Base-by-base conservation (phyloP, 179 eudicot genomes). In the Camellia oleifera region DNA sequence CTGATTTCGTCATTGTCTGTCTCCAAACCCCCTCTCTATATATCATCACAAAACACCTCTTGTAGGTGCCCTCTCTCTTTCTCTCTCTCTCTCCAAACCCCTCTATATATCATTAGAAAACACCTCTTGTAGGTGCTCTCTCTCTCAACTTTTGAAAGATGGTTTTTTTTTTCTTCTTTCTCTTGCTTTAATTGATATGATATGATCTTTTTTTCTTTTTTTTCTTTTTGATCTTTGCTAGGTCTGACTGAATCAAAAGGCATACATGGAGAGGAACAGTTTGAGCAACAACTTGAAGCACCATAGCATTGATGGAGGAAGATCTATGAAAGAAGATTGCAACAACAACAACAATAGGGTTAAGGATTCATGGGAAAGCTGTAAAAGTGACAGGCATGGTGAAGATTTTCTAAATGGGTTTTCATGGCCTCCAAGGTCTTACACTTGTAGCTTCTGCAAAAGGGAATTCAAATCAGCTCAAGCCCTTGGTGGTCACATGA, bases 401-500 rank as follows among this genome's bases (percentile, higher is more conserved):
- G 86, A 69, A 69, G 86, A 83, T 66, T 58, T 81, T 2, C 56
- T 82, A 3, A 81, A 79, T 69, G 84, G 82, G 76, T 84, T 86
- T 77, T 71, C 89, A 82, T 92, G 96, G 96, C 92, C 94, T 13
- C 97, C 94, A 82, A 92, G 93, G 77, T 86, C 88, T 77, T 90
- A 93, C 77, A 76, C 87, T 42, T 94, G 99, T 84, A 85, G 72
- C 74, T 96, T 89, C 23, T 94, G 99, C 86, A 94, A 96, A 78
- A 94, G 99, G 82, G 98, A 93, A 13, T 95, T 94, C 85, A 94
- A 88, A 70, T 91, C 93, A 79, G 97, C 99, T 85, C 98, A 94
- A 86, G 97, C 99, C 45, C 89, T 95, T 60, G 98, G 98, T 45
- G 98, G 97, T 5, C 97, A 93, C 87, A 95, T 95, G 98, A 94